phyloP scores from a whole-genome alignment of 345 rosid genomes.

The Camelina neglecta region DNA sequence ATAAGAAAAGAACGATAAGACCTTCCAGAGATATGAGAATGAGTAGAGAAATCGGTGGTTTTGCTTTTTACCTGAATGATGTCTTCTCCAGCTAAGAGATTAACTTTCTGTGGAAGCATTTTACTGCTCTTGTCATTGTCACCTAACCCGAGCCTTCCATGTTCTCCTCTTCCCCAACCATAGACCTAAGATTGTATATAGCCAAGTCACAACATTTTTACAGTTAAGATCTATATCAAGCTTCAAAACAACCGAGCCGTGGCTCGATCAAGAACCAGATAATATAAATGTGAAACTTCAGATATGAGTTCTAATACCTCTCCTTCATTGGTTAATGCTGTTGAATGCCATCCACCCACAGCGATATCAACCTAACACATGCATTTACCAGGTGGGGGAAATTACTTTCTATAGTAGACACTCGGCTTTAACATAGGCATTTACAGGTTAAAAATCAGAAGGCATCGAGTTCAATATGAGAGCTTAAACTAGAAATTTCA shows the following conservation, averaged over 20 bases:
- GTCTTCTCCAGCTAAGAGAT: slow-evolving; percentile 80
- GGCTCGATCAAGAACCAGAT: slow-evolving; percentile 15
- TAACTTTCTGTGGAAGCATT: slow-evolving; percentile 94
- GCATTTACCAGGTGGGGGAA: background rate
- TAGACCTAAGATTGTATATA: slow-evolving; percentile 61
- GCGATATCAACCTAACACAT: slow-evolving; percentile 90
- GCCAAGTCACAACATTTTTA: slow-evolving; percentile 17
- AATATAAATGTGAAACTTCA: background rate
- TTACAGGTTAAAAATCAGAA: slow-evolving; percentile 1
- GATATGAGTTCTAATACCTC: slow-evolving; percentile 58
- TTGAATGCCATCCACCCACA: slow-evolving; percentile 99
- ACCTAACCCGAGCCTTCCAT: slow-evolving; percentile 98
- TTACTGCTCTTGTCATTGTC: slow-evolving; percentile 99
- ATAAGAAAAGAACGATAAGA: slow-evolving; percentile 20
- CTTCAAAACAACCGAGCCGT: slow-evolving; percentile 5
- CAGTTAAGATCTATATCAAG: slow-evolving; percentile 32
- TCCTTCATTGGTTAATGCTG: slow-evolving; percentile 79
- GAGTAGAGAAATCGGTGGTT: slow-evolving; percentile 6
- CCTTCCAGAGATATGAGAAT: slow-evolving; percentile 9
- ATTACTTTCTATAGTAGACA: background rate
- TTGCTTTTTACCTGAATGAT: slow-evolving; percentile 65
- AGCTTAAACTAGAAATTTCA: background rate
- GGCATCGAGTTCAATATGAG: background rate
- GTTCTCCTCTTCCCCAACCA: slow-evolving; percentile 99
- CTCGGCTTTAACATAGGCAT: background rate